Conservation (phyloP, 441 rosid species). For the Viola pubescens region DNA sequence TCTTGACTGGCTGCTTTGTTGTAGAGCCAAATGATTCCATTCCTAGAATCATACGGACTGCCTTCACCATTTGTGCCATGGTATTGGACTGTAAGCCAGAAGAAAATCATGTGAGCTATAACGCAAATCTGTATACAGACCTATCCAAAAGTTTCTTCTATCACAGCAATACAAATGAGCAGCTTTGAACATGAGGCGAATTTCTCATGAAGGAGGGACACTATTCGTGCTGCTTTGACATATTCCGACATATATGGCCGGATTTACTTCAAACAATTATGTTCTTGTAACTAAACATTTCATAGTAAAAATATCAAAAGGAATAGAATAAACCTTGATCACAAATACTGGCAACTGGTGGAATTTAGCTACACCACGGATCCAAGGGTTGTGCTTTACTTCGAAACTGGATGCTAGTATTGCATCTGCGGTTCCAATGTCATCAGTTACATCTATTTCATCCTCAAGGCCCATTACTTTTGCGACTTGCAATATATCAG, state of each 20-base stretch:
- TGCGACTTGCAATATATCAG: conserved; percentile 79
- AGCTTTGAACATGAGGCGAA: too few relatives aligned
- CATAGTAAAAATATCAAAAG: not conserved
- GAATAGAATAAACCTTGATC: conserved; percentile 46
- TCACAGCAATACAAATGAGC: not conserved
- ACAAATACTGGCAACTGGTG: conserved; percentile 72
- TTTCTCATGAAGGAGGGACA: too few relatives aligned
- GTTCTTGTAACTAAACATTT: not conserved
- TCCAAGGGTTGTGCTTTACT: conserved; percentile 73
- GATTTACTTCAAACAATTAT: not conserved
- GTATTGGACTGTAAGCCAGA: conserved; percentile 62
- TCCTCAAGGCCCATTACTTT: conserved; percentile 81
- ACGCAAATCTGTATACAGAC: not conserved
- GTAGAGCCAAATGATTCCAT: conserved; percentile 52
- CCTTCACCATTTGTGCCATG: conserved; percentile 96
- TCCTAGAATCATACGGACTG: conserved; percentile 77
- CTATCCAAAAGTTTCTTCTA: conserved; percentile 3
- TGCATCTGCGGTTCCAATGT: conserved; percentile 74
- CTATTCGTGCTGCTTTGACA: not conserved
- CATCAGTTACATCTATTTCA: conserved; percentile 65
- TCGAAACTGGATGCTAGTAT: conserved; percentile 72
- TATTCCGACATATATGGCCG: not conserved
- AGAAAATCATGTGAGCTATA: conserved; percentile 8
- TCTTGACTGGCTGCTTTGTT: conserved; percentile 28
- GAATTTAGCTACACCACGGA: conserved; percentile 76